Evolutionary conservation across 768 basidiomycete species (phyloP), one percentile per base, ranked within the genome.

Genomic region (Infundibulicybe gibba): DNA sequence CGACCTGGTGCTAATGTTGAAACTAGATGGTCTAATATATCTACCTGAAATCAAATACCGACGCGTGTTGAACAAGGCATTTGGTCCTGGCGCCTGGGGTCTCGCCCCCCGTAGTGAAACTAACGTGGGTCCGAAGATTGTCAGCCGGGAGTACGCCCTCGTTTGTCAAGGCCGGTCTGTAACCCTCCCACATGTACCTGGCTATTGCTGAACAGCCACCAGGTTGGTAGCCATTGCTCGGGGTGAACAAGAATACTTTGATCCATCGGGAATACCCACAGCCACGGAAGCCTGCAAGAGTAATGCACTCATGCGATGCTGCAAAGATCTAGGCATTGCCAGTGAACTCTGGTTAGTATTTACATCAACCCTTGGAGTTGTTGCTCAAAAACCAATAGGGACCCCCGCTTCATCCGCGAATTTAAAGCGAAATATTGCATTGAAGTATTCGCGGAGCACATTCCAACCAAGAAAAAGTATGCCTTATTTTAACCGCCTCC

Each of bases 1-100:
- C 32, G n/a, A 30, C 1, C 9, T 9, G 12, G 21, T 1, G 12
- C 15, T 40, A 10, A 11, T 46, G 32, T 37, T 11, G 32, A 9
- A 16, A 5, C 6, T 48, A 95, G 95, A 97, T 55, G 95, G 95
- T 4, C 74, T 98, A 35, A 68, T 97, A 10, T 98, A 97, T 66
- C 81, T 98, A 6, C 95, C 95, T 15, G 95, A 97, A 66, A 98
- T 97, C 58, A 95, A 97, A 61, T 98, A 97, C 59, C 80, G 95
- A 14, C 80, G 95, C 17, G 83, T 91, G 31, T 67, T 97, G 40
- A 97, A 97, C 71, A 83, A 77, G 55, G 93, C 95, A 0, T 97
- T 98, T 57, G 94, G 95, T 10, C 95, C 95, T 15, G 95, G 95
- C 6, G 94, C 86, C 5, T 97, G 95, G 95, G 95, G 95, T 10